Evolutionary conservation across 371 early-diverging fungal genomes (phyloP).

Genomic region (Lichtheimia hyalospora): DNA sequence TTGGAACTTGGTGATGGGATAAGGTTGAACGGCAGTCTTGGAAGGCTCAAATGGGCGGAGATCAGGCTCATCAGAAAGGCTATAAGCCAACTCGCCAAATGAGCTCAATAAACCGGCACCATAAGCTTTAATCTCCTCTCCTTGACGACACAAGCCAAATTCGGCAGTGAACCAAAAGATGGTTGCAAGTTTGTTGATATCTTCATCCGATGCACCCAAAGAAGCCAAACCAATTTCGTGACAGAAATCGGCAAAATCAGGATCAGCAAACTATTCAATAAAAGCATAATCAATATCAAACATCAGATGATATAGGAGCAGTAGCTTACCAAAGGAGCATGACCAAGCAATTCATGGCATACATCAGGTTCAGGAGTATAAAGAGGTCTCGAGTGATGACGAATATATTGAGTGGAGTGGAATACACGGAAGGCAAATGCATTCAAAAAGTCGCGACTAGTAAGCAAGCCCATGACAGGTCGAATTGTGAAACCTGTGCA

Average conservation of each 20-base stretch:
- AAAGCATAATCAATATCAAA: background rate
- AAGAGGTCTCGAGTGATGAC: constrained; percentile 87
- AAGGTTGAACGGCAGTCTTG: constrained; percentile 78
- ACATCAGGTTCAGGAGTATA: constrained; percentile 96
- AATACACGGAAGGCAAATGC: constrained; percentile 98
- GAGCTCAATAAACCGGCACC: constrained; percentile 95
- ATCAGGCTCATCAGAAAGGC: constrained; percentile 81
- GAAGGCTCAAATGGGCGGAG: constrained; percentile 83
- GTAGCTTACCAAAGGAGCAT: constrained; percentile 62
- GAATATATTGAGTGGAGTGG: constrained; percentile 96
- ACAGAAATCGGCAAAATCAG: constrained; percentile 94
- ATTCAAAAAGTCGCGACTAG: constrained; percentile 93
- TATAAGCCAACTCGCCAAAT: constrained; percentile 96
- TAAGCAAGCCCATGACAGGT: constrained; percentile 94
- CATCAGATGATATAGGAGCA: background rate
- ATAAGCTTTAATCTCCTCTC: constrained; percentile 80
- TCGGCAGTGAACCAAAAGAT: constrained; percentile 96
- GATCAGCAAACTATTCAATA: constrained; percentile 78
- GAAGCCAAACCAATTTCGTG: constrained; percentile 96
- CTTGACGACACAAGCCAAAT: constrained; percentile 92
- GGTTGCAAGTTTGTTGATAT: constrained; percentile 87
- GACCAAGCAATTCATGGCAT: constrained; percentile 86
- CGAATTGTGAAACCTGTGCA: constrained; percentile 96
- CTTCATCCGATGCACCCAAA: constrained; percentile 91
- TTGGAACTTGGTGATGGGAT: constrained; percentile 95